Evolutionary conservation across 1,284 basidiomycete species (phyloP), one percentile per base, ranked within the genome.

Genomic region (Macrocystidia cucumis): DNA sequence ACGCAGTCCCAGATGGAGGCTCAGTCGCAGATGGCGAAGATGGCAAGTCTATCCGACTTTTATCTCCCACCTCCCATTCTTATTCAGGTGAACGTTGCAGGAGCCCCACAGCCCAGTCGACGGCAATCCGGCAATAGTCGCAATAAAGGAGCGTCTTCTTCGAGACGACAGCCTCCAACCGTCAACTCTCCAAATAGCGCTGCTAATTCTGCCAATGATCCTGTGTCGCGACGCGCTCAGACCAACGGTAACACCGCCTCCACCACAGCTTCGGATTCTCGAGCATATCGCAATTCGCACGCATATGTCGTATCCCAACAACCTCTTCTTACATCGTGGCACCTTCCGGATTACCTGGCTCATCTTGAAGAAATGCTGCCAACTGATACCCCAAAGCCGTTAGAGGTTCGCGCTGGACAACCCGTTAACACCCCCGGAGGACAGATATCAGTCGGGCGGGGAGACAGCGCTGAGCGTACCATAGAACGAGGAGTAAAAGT

Each of bases 281-380:
- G 77, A 43, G 72, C 76, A 41, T 82, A 83, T 54, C 76, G 77
- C 47, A 75, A 80, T 56, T 75, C 80, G 41, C 82, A 85, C 66
- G 78, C 77, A 23, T 84, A 81, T 53, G 77, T 71, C 33, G 74
- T 83, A 33, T 79, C 80, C 11, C 82, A 86, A 49, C 81, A 84
- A 51, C 72, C 79, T 18, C 65, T 87, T 6, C 76, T 78, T 55
- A 79, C 80, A 31, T 80, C 84, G 29, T 97, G 91, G 92, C 75
- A 81, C 41, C 66, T 98, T 31, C 95, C 95, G 6, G 95, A 98
- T 60, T 95, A 98, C 60, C 75, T 98, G 26, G 74, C 82, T 0
- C 87, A 93, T 52, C 80, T 96, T 39, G 76, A 86, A 44, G 77
- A 81, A 47, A 80, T 96, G 54, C 69, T 98, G 5, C 92, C 91